Conservation (phyloP, 805 yeast genomes). For the Yarrowia phangngaensis region DNA sequence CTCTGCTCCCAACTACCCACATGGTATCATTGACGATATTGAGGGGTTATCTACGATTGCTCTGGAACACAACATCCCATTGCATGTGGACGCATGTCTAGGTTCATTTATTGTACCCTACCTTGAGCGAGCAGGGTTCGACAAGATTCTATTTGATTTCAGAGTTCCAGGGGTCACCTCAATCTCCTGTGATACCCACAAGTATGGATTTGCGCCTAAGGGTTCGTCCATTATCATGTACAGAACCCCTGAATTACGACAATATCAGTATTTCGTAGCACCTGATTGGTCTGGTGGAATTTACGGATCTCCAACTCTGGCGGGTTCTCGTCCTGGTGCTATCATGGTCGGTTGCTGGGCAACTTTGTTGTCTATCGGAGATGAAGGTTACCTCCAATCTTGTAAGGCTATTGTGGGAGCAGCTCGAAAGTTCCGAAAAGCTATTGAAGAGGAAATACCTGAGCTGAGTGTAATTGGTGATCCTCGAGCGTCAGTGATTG, state of each 20-base stretch:
- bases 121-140: constrained; percentile 59
- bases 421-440: constrained; percentile 53
- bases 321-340: constrained; percentile 97
- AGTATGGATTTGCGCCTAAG: constrained; percentile 97
- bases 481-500: constrained; percentile 75
- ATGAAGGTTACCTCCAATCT: constrained; percentile 68
- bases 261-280: constrained; percentile 76
- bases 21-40: constrained; percentile 91
- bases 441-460: constrained; percentile 46
- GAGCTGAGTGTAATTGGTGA: constrained; percentile 75
- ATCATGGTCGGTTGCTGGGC: constrained; percentile 99
- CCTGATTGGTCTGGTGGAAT: constrained; percentile 92
- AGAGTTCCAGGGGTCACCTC: constrained; percentile 88
- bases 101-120: constrained; percentile 90
- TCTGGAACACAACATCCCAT: constrained; percentile 63
- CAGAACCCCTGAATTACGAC: constrained; percentile 60
- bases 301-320: constrained; percentile 93
- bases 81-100: constrained; percentile 93
- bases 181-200: constrained; percentile 98
- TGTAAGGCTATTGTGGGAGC: constrained; percentile 65
- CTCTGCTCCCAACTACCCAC: constrained; percentile 96
- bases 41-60: constrained; percentile 65
- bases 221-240: constrained; percentile 94
- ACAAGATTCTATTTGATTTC: constrained; percentile 68
- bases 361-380: constrained; percentile 76